Evolutionary conservation across 768 basidiomycete genomes (phyloP), one percentile per base, ranked within the genome.

Genomic region (Serendipita sp.): DNA sequence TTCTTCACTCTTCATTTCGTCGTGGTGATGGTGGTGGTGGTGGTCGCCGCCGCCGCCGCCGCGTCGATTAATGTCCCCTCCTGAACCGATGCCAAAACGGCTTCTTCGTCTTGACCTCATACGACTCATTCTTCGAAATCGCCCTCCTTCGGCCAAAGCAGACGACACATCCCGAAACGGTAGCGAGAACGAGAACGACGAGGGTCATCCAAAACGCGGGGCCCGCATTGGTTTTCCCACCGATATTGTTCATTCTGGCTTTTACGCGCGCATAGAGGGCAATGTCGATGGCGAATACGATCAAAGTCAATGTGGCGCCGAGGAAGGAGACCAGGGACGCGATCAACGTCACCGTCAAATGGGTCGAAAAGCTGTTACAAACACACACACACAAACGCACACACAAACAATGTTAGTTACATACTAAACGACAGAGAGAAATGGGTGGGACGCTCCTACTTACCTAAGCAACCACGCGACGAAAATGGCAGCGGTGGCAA

Each of bases 161-260:
- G 43, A 87, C 82, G 2, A 83, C 83, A 76, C 81, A 80, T 62
- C 85, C 85, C 16, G 81, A 85, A 64, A 87, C 70, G 45, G 82
- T 72, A 36, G 84, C 78, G 3, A 88, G 78, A 67, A 88, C 74
- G 70, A 89, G 74, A 11, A 83, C 72, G 18, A 78, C 81, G 68
- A 89, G 82, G 1, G 85, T 87, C 72, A 89, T 71, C 87, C 87
- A 89, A 72, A 88, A 88, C 5, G 80, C 88, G 66, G 83, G 82
- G 3, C 78, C 85, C 18, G 85, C 77, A 64, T 76, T 75, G 11
- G 86, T 86, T 48, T 70, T 74, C 2, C 72, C 65, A 46, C 73
- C 68, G 10, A 89, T 75, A 64, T 81, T 76, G 48, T 73, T 73
- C 68, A 87, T 76, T 67, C 83, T 75, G 62, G 84, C 76, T 70